Evolutionary conservation across 768 basidiomycete genomes (phyloP).

Genomic region (Russula earlei): DNA sequence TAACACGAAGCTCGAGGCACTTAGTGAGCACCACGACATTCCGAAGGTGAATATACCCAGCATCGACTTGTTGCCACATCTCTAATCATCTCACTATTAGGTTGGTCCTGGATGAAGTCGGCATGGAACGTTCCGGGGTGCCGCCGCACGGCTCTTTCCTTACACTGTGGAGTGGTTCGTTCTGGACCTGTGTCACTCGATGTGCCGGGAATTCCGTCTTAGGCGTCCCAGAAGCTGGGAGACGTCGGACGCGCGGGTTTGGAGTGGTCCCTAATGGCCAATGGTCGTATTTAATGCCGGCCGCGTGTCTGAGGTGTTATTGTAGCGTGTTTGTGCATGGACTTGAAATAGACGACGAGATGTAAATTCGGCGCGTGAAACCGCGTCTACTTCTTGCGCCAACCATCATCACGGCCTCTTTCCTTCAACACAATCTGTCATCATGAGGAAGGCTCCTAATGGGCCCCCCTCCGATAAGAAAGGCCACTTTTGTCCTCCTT

Average conservation of each 20-base stretch:
- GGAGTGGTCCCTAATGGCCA: not conserved
- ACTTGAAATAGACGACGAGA: slow-evolving; percentile 27
- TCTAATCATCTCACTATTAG: slow-evolving; percentile 30
- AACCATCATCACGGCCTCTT: slow-evolving; percentile 17
- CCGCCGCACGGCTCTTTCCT: not conserved
- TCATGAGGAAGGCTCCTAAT: slow-evolving; percentile 28
- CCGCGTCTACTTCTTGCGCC: slow-evolving; percentile 21
- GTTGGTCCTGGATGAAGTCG: slow-evolving; percentile 76
- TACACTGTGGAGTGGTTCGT: not conserved
- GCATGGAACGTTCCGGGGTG: slow-evolving; percentile 13
- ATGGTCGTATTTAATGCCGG: not conserved
- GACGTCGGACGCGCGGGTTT: not conserved
- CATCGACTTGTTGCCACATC: not conserved
- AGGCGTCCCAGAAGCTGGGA: not conserved
- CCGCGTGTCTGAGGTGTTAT: slow-evolving; percentile 19
- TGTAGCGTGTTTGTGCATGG: slow-evolving; percentile 28
- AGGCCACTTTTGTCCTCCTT: slow-evolving; percentile 44
- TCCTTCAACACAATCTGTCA: slow-evolving; percentile 20
- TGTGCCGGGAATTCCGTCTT: not conserved
- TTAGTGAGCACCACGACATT: slow-evolving; percentile 92
- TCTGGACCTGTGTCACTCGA: not conserved
- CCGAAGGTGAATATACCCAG: slow-evolving; percentile 54
- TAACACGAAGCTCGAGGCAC: slow-evolving; percentile 73
- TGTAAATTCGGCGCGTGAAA: slow-evolving; percentile 22
- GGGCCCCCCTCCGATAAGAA: slow-evolving; percentile 35